Evolutionary conservation across 768 basidiomycete species (phyloP), one percentile per base, ranked within the genome.

Genomic region (Panellus pusillus): DNA sequence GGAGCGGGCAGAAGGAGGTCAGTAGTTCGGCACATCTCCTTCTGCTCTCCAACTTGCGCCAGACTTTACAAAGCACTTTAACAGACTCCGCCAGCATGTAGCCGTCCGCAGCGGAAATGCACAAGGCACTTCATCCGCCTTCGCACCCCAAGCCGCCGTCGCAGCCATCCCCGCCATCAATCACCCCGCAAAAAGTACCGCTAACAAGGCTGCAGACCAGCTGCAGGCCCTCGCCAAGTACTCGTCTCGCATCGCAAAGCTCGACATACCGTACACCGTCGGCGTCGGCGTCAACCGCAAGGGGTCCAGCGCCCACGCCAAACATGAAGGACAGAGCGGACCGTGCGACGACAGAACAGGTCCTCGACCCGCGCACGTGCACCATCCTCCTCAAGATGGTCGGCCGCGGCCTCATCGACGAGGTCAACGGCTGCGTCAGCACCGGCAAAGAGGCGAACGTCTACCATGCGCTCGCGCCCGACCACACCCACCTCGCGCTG

Each of bases 401-500:
- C 50, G 91, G 93, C 4, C 77, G 94, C 47, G 94, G 86, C 0
- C 66, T 98, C 14, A 81, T 99, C 13, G 83, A 89, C 49, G 89
- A 93, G 68, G 86, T 99, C 42, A 96, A 98, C 61, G 93, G 95
- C 2, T 98, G 97, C 71, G 86, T 99, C 39, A 94, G 91, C 64
- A 98, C 97, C 0, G 97, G 97, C 27, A 99, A 99, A 79, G 97
- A 99, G 82, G 96, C 96, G 9, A 98, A 98, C 63, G 97, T 99
- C 12, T 99, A 99, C 68, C 94, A 98, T 65, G 93, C 94, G 1
- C 66, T 89, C 32, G 76, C 79, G 0, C 74, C 78, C 2, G 73
- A 73, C 31, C 66, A 68, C 28, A 63, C 64, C 1, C 91, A 96
- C 64, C 75, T 97, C 39, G 97, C 97, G 0, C 80, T 98, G 55